Percentiles rank a stretch among this genome's conserved stretches.
phyloP scores from a whole-genome alignment of 208 protist species.

The Leishmania martiniquensis region DNA sequence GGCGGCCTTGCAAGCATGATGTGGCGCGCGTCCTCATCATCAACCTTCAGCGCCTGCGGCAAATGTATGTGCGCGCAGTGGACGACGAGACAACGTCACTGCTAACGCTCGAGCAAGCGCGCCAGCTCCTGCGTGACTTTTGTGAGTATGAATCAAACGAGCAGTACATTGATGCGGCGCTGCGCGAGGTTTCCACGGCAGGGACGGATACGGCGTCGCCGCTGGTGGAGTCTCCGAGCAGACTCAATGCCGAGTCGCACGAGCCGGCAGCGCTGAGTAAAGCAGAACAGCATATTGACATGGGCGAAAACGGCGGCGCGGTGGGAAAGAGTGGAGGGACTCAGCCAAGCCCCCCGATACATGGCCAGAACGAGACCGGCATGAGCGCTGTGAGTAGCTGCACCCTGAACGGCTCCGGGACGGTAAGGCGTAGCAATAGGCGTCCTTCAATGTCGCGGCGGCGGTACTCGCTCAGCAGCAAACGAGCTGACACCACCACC shows the following conservation, averaged over 20 bases:
- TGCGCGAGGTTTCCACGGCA: constrained; percentile 7
- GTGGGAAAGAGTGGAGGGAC: neutral
- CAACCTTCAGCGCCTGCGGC: constrained; percentile 78
- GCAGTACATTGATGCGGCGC: constrained; percentile 40
- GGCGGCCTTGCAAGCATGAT: constrained; percentile 72
- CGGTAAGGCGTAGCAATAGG: neutral
- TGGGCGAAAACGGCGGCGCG: neutral
- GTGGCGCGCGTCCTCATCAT: constrained; percentile 64
- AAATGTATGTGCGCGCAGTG: constrained; percentile 59
- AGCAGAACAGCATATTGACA: neutral
- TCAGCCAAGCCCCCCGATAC: neutral
- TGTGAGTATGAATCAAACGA: constrained; percentile 85
- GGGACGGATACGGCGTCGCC: neutral
- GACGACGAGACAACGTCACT: constrained; percentile 45
- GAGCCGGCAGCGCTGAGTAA: neutral
- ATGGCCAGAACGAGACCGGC: neutral
- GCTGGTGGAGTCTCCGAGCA: neutral
- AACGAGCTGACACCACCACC: neutral
- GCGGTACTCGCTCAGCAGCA: constrained; percentile 5
- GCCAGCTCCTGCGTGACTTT: constrained; percentile 65
- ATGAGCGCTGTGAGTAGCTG: neutral
- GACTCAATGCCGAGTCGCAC: neutral
- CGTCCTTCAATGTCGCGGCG: constrained; percentile 9
- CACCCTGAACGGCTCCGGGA: too few species aligned
- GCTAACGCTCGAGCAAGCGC: constrained; percentile 44